A percentile compares a stretch with the other conserved stretches of the same genome.
Evolutionary conservation across 2,329 filamentous ascomycete species (phyloP).

Genomic region (Fusarium sororula): DNA sequence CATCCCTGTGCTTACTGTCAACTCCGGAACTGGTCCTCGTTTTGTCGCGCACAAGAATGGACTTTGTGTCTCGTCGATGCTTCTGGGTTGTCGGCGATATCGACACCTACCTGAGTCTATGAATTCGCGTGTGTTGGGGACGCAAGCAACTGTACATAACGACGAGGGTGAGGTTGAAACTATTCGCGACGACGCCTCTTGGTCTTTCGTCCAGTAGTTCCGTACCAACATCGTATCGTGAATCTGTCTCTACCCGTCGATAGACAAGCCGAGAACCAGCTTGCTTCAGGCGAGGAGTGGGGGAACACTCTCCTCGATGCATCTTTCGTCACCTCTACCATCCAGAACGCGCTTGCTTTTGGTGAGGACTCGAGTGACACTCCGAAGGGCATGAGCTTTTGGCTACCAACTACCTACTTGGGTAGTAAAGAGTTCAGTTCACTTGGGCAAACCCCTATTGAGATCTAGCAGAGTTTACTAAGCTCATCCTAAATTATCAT

Average conservation of each 20-base stretch:
- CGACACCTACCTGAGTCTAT: not conserved
- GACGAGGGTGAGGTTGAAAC: not conserved
- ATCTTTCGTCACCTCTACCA: not conserved
- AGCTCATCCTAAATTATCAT: not conserved
- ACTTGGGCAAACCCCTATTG: not conserved
- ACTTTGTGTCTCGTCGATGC: not conserved
- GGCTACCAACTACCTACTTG: not conserved
- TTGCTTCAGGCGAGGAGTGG: not conserved
- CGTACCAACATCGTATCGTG: not conserved
- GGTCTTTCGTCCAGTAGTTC: not conserved
- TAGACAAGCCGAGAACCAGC: not conserved
- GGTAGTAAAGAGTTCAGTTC: not conserved
- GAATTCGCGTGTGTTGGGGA: not conserved
- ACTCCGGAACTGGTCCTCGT: not conserved
- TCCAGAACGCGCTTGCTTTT: not conserved
- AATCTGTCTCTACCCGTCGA: not conserved
- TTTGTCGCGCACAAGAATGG: not conserved
- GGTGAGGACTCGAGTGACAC: not conserved
- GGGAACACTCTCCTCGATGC: not conserved
- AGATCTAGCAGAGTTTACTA: not conserved
- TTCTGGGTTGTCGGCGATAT: not conserved
- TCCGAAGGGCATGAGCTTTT: not conserved
- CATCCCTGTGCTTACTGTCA: not conserved
- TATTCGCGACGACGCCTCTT: not conserved
- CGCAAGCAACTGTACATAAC: not conserved